Conservation (phyloP, 176 grass and related monocot species). For the Phragmites australis region DNA sequence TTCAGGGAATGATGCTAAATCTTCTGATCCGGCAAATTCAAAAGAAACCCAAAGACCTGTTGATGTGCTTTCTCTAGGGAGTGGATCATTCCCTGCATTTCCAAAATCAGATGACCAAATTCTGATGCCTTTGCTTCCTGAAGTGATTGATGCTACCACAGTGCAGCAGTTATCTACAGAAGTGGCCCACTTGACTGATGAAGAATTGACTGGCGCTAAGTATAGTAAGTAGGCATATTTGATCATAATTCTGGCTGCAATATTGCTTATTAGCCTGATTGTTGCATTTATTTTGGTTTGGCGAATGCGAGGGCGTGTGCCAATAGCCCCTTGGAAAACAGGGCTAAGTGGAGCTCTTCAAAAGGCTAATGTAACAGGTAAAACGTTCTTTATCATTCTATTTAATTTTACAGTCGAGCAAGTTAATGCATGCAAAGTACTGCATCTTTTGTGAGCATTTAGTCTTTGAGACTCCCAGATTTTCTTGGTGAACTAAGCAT, state of each 20-base stretch:
- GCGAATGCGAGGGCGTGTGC: slow-evolving; percentile 41
- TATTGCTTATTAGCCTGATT: slow-evolving; percentile 53
- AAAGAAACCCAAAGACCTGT: slow-evolving; percentile 39
- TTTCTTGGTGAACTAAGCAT: neutral
- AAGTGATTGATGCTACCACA: slow-evolving; percentile 29
- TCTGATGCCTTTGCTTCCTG: slow-evolving; percentile 45
- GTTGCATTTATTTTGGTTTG: slow-evolving; percentile 48
- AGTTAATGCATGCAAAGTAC: slow-evolving; percentile 19
- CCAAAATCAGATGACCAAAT: slow-evolving; percentile 35
- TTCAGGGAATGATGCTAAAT: slow-evolving; percentile 50
- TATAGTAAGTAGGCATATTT: slow-evolving; percentile 58
- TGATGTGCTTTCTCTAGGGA: slow-evolving; percentile 60
- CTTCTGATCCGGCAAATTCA: slow-evolving; percentile 9
- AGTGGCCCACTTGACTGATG: slow-evolving; percentile 41
- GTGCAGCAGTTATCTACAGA: slow-evolving; percentile 33
- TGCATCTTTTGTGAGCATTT: slow-evolving; percentile 16
- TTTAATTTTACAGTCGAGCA: slow-evolving; percentile 9
- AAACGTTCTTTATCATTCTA: slow-evolving; percentile 10
- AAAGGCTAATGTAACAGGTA: slow-evolving; percentile 87
- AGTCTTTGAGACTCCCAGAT: neutral
- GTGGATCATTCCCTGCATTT: slow-evolving; percentile 77
- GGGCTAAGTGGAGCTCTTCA: slow-evolving; percentile 76
- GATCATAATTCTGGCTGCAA: slow-evolving; percentile 44
- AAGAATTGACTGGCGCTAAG: slow-evolving; percentile 34
- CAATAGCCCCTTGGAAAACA: slow-evolving; percentile 77